Evolutionary conservation across 352 stramenopile species (phyloP).

Genomic region (Phytopythium oedochilum): DNA sequence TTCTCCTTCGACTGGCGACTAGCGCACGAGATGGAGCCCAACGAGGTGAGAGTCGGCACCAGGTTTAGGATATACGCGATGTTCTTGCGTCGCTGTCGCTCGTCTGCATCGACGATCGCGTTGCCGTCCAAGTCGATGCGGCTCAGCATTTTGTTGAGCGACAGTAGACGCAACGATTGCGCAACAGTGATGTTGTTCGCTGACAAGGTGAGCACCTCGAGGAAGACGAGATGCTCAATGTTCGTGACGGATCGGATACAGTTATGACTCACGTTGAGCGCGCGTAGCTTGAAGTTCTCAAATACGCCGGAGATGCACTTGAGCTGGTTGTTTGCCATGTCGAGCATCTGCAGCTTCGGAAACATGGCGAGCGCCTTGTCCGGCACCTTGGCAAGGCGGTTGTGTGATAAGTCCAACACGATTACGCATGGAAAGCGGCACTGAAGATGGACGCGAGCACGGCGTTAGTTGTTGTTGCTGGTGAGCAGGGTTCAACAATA

Average conservation of each 20-base stretch:
- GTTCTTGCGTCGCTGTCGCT: conserved; percentile 58
- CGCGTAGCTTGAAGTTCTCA: conserved; percentile 53
- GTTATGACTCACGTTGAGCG: conserved; percentile 58
- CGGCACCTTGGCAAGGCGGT: conserved; percentile 46
- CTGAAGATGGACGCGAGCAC: conserved; percentile 14
- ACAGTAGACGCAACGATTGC: conserved; percentile 57
- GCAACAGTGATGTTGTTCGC: conserved; percentile 44
- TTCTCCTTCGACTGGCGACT: conserved; percentile 53
- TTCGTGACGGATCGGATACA: conserved; percentile 61
- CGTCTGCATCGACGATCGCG: conserved; percentile 55
- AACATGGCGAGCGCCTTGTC: conserved; percentile 48
- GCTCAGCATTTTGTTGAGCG: conserved; percentile 63
- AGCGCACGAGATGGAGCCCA: conserved; percentile 51
- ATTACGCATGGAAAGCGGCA: conserved; percentile 53
- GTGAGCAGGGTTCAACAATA: not conserved
- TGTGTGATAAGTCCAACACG: conserved; percentile 60
- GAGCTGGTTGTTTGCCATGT: conserved; percentile 57
- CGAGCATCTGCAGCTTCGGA: conserved; percentile 58
- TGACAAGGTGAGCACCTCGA: conserved; percentile 54
- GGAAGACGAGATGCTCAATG: conserved; percentile 54
- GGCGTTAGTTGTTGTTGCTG: not conserved
- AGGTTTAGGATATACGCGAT: conserved; percentile 80
- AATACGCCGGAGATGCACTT: conserved; percentile 46
- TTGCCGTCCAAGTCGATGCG: conserved; percentile 79
- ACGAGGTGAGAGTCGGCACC: conserved; percentile 48